Evolutionary conservation across 1,284 basidiomycete species (phyloP).

Genomic region (Amylostereum areolatum): DNA sequence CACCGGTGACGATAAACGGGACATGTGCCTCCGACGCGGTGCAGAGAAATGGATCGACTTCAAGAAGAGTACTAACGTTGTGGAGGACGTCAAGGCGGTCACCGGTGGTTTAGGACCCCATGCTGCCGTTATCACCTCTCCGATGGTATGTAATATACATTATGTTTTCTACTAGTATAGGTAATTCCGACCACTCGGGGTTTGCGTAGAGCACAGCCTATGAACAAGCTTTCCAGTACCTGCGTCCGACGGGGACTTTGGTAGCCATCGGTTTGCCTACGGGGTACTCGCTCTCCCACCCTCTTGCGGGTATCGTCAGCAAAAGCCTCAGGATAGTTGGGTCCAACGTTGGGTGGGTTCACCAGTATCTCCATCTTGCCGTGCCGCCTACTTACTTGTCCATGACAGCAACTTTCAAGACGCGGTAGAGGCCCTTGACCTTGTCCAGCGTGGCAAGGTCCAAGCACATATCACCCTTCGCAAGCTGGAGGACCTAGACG

Average conservation of each 20-base stretch:
- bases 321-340: constrained; percentile 50
- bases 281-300: too few species aligned
- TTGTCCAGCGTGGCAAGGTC: constrained; percentile 62
- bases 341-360: too few species aligned
- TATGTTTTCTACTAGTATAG: background rate
- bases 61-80: constrained; percentile 42
- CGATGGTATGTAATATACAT: constrained; percentile 36
- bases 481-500: constrained; percentile 43
- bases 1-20: constrained; percentile 59
- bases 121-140: constrained; percentile 52
- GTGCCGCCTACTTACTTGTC: too few species aligned
- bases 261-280: constrained; percentile 58
- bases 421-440: constrained; percentile 54
- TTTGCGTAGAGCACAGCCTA: constrained; percentile 35
- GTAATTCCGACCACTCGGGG: too few species aligned
- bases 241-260: constrained; percentile 50
- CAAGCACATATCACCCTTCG: constrained; percentile 44
- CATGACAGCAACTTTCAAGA: constrained; percentile 57
- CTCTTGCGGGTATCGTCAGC: too few species aligned
- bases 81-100: constrained; percentile 45
- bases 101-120: constrained; percentile 64
- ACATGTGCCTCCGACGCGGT: constrained; percentile 53
- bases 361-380: too few species aligned
- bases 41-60: constrained; percentile 73
- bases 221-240: constrained; percentile 59